Evolutionary conservation across 495 filamentous ascomycete species (phyloP).

Genomic region (Podospora pseudopauciseta): DNA sequence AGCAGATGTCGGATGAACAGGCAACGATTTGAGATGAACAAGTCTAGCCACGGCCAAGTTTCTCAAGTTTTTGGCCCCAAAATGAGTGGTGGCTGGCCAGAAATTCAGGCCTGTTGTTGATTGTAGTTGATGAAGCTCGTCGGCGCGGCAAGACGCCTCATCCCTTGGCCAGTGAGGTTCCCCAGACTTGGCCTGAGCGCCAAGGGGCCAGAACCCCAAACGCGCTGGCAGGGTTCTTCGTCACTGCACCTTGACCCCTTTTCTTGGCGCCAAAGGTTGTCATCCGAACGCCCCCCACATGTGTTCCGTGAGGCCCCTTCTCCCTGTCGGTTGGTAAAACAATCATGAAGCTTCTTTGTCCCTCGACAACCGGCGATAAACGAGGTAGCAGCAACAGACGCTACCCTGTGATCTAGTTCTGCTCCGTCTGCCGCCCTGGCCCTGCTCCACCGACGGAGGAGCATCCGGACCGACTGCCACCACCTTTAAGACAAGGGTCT

Average conservation of each 20-base stretch:
- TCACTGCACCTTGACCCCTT: background rate
- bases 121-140: background rate
- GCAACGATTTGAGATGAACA: background rate
- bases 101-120: background rate
- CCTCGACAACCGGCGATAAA: background rate
- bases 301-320: background rate
- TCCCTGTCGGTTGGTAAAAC: background rate
- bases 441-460: background rate
- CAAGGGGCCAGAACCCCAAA: slow-evolving; percentile 7
- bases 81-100: background rate
- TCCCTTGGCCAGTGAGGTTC: slow-evolving; percentile 3
- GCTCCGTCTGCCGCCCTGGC: background rate
- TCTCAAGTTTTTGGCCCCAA: background rate
- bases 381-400: background rate
- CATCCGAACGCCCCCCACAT: background rate
- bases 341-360: background rate
- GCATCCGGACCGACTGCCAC: background rate
- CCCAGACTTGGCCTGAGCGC: slow-evolving; percentile 11
- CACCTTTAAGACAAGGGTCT: background rate
- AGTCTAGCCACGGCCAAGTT: background rate
- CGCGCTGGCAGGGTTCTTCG: background rate
- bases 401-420: too few relatives aligned
- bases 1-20: background rate
- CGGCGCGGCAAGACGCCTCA: background rate
- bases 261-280: slow-evolving; percentile 1